Base-by-base conservation (phyloP, 495 filamentous ascomycete genomes). In the Wilcoxina mikolae region DNA sequence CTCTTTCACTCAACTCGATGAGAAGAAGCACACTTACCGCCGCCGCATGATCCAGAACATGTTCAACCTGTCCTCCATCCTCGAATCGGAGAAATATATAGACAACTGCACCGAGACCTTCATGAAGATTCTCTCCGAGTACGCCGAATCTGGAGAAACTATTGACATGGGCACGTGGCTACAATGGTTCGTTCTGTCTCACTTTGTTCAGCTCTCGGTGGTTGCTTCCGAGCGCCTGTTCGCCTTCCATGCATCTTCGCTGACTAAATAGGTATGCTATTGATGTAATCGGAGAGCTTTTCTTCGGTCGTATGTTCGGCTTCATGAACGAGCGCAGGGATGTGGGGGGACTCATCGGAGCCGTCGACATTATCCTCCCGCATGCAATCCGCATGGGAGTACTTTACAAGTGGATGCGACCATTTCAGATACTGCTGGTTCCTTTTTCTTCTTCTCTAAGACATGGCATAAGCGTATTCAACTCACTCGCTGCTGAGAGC, bases 281-380 rank as follows among this genome's bases (percentile, higher is more conserved):
- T 51, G 68, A 71, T 48, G 60, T 68, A 2, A 53, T 71, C 54
- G 66, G 69, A 11, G 68, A 71, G 47, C 60, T 71, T 29, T 71
- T 60, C 54, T 71, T 66, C 41, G 57, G 68, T 46, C 61, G 61
- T n/a, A 67, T 61, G 56, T 69, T 69, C 47, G 68, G 67, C 22
- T 69, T 70, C 45, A 64, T 70, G 23, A 50, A 61, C 35, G 33
- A 64, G 27, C 56, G 61, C 17, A 58, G 46, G 0, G 62, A 70
- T 44, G 43, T 58, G 17, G 43, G 65, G 17, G 61, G 62, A 23
- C 65, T 62, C 24, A 60, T 67, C 29, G 56, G 61, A 59, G 54
- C 59, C 11, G 42, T 68, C 0, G 53, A 65, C 11, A 52, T 48
- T 22, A 56, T 61, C 24, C 61, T 68, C 56, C 65, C 65, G 2